Conservation (phyloP, 768 basidiomycete species). For the Kondoa subrosea region DNA sequence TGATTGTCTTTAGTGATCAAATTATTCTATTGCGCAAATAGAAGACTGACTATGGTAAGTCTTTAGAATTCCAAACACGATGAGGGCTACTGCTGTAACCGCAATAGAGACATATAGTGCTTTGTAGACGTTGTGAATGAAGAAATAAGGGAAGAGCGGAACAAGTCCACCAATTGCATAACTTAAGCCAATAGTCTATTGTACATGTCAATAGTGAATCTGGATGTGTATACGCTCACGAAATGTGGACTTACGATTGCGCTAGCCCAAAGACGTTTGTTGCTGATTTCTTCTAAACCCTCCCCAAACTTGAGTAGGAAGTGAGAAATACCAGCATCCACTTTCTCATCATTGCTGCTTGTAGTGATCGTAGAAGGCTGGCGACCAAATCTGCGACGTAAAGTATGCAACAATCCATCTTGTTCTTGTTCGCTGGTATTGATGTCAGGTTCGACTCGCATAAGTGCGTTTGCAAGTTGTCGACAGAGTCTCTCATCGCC, state of each 20-base stretch:
- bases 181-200: constrained; percentile 68
- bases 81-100: no score
- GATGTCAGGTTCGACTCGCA: constrained; percentile 40
- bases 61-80: no score
- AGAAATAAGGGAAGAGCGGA: no score
- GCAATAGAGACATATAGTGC: no score
- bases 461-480: constrained; percentile 58
- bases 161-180: constrained; percentile 81
- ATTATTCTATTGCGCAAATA: no score
- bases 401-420: constrained; percentile 23
- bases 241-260: constrained; percentile 47
- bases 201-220: neutral
- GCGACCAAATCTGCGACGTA: constrained; percentile 19
- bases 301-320: constrained; percentile 89
- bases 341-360: constrained; percentile 33
- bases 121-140: no score
- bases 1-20: no score
- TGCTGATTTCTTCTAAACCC: constrained; percentile 80
- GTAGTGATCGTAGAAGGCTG: constrained; percentile 20
- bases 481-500: constrained; percentile 67
- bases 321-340: constrained; percentile 56
- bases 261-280: constrained; percentile 63
- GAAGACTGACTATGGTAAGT: no score
- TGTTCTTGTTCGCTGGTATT: constrained; percentile 22
- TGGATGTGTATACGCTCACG: neutral